phyloP scores from a whole-genome alignment of 1,284 basidiomycete species.

The Microbotryum lychnidis-dioicae region DNA sequence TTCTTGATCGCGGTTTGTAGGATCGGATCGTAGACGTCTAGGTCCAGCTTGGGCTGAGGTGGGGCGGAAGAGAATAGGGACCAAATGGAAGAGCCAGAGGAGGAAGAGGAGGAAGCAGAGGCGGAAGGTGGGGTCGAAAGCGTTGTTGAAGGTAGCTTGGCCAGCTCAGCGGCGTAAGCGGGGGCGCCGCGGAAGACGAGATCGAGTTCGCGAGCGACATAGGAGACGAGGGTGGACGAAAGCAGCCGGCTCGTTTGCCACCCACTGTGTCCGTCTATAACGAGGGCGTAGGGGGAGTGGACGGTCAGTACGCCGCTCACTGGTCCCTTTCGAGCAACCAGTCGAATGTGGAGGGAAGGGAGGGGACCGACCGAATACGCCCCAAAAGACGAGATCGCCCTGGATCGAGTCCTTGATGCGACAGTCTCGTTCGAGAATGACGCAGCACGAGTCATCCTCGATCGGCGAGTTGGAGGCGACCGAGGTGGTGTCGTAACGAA shows the following conservation, averaged over 20 bases:
- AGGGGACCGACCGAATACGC: slow-evolving; percentile 11
- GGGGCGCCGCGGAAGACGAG: slow-evolving; percentile 27
- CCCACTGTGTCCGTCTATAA: slow-evolving; percentile 80
- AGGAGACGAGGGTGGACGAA: slow-evolving; percentile 74
- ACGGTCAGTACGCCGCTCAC: slow-evolving; percentile 1
- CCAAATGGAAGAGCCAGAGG: slow-evolving; percentile 36
- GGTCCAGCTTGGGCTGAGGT: slow-evolving; percentile 38
- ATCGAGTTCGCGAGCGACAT: slow-evolving; percentile 67
- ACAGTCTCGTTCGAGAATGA: slow-evolving; percentile 53
- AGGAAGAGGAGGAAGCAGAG: background rate
- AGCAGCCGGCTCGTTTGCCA: slow-evolving; percentile 75
- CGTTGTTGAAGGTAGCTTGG: slow-evolving; percentile 4
- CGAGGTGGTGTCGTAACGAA: slow-evolving; percentile 64
- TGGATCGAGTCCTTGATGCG: slow-evolving; percentile 15
- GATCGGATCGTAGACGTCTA: slow-evolving; percentile 54
- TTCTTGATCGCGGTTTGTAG: slow-evolving; percentile 64
- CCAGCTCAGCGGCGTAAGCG: slow-evolving; percentile 8
- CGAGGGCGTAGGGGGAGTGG: background rate
- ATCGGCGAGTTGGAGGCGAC: slow-evolving; percentile 80
- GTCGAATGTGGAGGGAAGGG: background rate
- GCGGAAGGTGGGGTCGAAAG: background rate
- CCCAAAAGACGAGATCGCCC: slow-evolving; percentile 30
- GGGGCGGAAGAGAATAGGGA: slow-evolving; percentile 3
- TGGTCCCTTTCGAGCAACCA: slow-evolving; percentile 12
- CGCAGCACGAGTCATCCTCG: slow-evolving; percentile 72